Evolutionary conservation across 495 filamentous ascomycete genomes (phyloP).

Genomic region (Aspergillus bertholletiae): DNA sequence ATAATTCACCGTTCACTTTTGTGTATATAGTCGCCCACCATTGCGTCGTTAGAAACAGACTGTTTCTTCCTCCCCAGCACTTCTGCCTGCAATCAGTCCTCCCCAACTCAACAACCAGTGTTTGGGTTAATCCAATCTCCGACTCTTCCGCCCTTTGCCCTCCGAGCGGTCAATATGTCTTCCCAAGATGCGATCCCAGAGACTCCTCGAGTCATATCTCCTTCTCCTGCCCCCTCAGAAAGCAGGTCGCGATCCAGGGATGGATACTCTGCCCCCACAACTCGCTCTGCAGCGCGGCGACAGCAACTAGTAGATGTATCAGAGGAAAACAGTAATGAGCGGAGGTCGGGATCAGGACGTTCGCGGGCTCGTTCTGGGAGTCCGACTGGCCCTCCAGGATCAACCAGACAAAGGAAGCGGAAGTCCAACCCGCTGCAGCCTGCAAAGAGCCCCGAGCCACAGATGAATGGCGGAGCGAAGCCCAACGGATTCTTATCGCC

Average conservation of each 20-base stretch:
- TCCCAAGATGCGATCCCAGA: conserved; percentile 50
- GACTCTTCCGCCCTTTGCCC: conserved; percentile 45
- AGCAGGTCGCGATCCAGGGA: conserved; percentile 38
- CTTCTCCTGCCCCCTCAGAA: conserved; percentile 64
- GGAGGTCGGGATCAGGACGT: conserved; percentile 37
- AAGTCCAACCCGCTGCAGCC: conserved; percentile 46
- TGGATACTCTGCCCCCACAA: conserved; percentile 59
- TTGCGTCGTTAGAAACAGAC: conserved; percentile 19
- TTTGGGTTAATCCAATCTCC: conserved; percentile 47
- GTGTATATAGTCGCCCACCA: conserved; percentile 18
- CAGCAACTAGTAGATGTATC: conserved; percentile 38
- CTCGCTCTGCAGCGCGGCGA: conserved; percentile 59
- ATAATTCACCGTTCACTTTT: conserved; percentile 6
- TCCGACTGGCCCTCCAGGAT: conserved; percentile 12
- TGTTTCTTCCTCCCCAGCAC: conserved; percentile 16
- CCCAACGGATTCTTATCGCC: conserved; percentile 73
- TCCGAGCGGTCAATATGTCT: conserved; percentile 42
- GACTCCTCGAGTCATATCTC: conserved; percentile 69
- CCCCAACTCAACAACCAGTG: conserved; percentile 37
- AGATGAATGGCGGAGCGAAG: conserved; percentile 35
- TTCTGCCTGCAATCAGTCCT: conserved; percentile 21
- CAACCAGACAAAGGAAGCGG: conserved; percentile 36
- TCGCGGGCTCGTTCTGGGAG: conserved; percentile 34
- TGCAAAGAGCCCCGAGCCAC: conserved; percentile 28
- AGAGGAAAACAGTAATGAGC: conserved; percentile 38